Base-by-base conservation (phyloP, 169 alveolate genomes). In the Eimeria zaria region DNA sequence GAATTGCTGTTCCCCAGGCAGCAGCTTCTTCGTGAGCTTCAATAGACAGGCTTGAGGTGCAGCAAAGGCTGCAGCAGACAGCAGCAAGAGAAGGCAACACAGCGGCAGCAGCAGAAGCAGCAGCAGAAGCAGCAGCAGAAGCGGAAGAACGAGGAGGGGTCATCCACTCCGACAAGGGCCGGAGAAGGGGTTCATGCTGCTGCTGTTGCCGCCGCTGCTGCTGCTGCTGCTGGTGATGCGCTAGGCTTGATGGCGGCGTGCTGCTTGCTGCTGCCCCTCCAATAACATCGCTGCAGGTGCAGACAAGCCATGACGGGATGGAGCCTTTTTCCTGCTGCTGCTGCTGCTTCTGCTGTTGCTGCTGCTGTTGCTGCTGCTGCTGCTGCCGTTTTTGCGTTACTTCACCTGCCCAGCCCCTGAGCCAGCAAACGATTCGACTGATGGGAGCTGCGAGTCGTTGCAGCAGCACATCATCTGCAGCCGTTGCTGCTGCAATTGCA, bases 71-170 rank as follows among this genome's bases (percentile, higher is more conserved):
- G 91, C 91, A 83, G 91, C 91, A 83, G 44, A 53, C 39, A 51
- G 91, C 71, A 18, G 91, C 74, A 16, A 83, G 74, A 12, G 91
- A 9, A 9, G 91, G 76, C 91, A 83, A 36, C 91, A 83, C 91
- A 41, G 76, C 76, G 55, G 91, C 91, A 83, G 91, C 91, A 55
- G 91, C 91, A 41, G 74, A 53, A 83, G 91, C 91, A 78, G 89
- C 89, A 48, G 89, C 60, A 78, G 89, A 22, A 33, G 60, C 8
- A 33, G 39, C 41, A 78, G 76, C 39, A 33, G 60, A 16, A 33
- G 39, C 41, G 46, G 76, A 7, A 41, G 76, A 11, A 83, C 76
- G 24, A 53, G 76, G 27, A 41, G 71, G 39, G 30, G 55, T 16
- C 18, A 44, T 44, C 91, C 91, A 83, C 74, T 83, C 76, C 1